These are phyloP conservation scores for Pneumocystis wakefieldiae DNA, from an alignment of 1,139 yeast genomes.

Conservation along the genomic window DNA sequence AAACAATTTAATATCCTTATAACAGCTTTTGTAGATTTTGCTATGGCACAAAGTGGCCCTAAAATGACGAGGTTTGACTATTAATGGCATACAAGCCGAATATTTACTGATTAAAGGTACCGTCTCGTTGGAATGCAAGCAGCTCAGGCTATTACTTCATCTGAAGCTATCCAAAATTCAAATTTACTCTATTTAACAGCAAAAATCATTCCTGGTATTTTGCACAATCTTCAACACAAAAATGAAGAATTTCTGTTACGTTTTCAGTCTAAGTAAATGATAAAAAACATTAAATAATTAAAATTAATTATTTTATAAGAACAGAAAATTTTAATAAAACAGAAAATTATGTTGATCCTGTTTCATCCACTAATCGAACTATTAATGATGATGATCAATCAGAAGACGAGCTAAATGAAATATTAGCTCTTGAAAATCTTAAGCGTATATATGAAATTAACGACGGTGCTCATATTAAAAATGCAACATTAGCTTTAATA, in stretches of 20 bases:
- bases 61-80: conserved; percentile 4
- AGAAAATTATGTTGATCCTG: not conserved
- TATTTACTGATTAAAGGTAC: not conserved
- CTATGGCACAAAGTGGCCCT: conserved; percentile 4
- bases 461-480: conserved; percentile 24
- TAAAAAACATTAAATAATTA: not conserved
- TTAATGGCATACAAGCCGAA: conserved; percentile 1
- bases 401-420: conserved; percentile 12
- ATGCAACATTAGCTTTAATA: conserved; percentile 25
- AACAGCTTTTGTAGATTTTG: conserved; percentile 15
- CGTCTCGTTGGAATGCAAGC: conserved; percentile 1
- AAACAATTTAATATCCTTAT: conserved; percentile 33
- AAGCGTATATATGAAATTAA: conserved; percentile 28
- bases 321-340: conserved; percentile 3
- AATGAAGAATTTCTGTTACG: not conserved
- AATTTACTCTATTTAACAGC: conserved; percentile 3
- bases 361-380: conserved; percentile 2
- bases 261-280: not conserved
- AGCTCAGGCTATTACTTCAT: conserved; percentile 4
- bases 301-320: not conserved
- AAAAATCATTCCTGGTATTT: not conserved
- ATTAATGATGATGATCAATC: conserved; percentile 6
- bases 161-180: not conserved
- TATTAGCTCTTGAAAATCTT: conserved; percentile 22
- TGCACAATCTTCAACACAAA: not conserved